These are phyloP conservation scores for Cladobotryum mycophilum DNA, from an alignment of 2,329 filamentous ascomycete genomes.

Conservation along the genomic window DNA sequence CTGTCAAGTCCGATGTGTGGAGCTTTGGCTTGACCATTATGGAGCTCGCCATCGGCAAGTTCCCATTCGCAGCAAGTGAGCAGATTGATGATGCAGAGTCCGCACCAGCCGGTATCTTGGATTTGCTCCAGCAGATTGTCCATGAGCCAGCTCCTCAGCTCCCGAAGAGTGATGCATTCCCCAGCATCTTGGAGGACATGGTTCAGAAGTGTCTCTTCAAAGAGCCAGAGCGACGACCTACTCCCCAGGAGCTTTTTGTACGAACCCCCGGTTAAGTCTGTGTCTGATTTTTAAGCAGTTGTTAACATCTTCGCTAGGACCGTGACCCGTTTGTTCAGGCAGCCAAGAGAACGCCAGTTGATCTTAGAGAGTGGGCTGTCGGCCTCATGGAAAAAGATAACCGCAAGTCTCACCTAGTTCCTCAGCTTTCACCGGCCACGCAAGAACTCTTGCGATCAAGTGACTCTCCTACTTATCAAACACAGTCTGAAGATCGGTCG, in stretches of 20 bases:
- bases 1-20: conserved; percentile 98
- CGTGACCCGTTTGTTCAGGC: conserved; percentile 92
- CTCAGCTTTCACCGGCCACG: conserved; percentile 70
- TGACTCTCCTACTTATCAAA: conserved; percentile 49
- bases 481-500: conserved; percentile 37
- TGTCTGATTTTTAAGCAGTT: conserved; percentile 8
- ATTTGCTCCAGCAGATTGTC: conserved; percentile 94
- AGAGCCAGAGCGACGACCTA: conserved; percentile 79
- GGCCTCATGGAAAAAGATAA: conserved; percentile 92
- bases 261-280: conserved; percentile 27
- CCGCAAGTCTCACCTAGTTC: conserved; percentile 86
- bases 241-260: conserved; percentile 88
- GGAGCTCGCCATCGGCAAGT: conserved; percentile 96
- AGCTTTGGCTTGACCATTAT: conserved; percentile 93
- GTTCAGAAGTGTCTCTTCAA: conserved; percentile 94
- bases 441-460: conserved; percentile 64
- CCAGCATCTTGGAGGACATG: conserved; percentile 90
- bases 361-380: conserved; percentile 88
- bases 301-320: conserved; percentile 49
- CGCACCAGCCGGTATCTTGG: conserved; percentile 88
- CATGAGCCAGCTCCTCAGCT: conserved; percentile 90
- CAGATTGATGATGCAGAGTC: conserved; percentile 66
- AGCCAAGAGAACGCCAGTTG: conserved; percentile 91
- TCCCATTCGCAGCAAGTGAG: conserved; percentile 78
- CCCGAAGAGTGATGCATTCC: conserved; percentile 96